A percentile compares a stretch with the other conserved stretches of the same genome.
Conservation (phyloP, 1,139 yeast genomes). For the Debaryomyces coudertii region DNA sequence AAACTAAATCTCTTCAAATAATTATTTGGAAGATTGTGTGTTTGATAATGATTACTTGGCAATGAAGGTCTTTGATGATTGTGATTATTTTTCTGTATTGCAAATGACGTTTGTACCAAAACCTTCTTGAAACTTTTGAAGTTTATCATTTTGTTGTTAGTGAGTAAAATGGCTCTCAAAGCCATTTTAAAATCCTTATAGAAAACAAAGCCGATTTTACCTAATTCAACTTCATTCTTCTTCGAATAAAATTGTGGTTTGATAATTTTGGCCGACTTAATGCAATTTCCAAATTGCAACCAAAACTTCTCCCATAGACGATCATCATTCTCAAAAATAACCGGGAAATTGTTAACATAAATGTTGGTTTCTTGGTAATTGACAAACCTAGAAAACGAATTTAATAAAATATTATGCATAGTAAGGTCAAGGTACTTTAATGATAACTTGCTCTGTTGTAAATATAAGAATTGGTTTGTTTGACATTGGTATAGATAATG, state of each 20-base stretch:
- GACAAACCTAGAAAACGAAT: constrained; percentile 24
- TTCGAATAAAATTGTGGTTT: constrained; percentile 44
- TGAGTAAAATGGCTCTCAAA: constrained; percentile 40
- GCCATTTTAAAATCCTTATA: constrained; percentile 44
- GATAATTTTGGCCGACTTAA: constrained; percentile 48
- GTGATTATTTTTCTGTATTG: constrained; percentile 33
- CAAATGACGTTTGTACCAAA: constrained; percentile 45
- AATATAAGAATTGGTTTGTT: constrained; percentile 15
- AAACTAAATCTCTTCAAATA: constrained; percentile 16
- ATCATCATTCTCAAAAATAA: constrained; percentile 44
- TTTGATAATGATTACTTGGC: constrained; percentile 12
- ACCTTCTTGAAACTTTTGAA: constrained; percentile 24
- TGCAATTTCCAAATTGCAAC: constrained; percentile 42
- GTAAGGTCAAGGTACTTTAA: constrained; percentile 13
- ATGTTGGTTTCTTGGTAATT: constrained; percentile 62
- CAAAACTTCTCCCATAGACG: constrained; percentile 43
- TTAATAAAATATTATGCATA: constrained; percentile 12
- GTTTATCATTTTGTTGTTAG: constrained; percentile 36
- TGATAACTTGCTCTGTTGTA: constrained; percentile 1
- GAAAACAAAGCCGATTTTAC: constrained; percentile 49
- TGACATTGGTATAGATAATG: constrained; percentile 28
- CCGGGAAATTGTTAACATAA: constrained; percentile 57
- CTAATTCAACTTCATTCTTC: constrained; percentile 23
- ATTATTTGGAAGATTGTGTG: constrained; percentile 9
- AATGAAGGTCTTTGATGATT: constrained; percentile 12